These are phyloP conservation scores for Orbilia quercus DNA, from an alignment of 2,329 filamentous ascomycete genomes.

Conservation along the genomic window DNA sequence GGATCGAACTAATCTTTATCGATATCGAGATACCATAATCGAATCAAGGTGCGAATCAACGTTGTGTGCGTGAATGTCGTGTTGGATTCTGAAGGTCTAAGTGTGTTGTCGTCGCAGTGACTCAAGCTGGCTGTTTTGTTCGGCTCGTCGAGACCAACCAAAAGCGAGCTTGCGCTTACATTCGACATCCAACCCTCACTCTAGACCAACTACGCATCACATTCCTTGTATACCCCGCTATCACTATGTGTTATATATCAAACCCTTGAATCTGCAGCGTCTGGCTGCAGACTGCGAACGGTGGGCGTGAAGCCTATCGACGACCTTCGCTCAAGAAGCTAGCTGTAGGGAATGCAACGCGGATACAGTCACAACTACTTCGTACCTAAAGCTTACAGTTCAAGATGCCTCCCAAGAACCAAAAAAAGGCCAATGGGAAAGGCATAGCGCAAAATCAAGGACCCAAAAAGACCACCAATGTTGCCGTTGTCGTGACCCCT, in stretches of 20 bases:
- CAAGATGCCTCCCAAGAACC: slow-evolving; percentile 57
- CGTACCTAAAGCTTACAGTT: no score
- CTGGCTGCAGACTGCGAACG: slow-evolving; percentile 52
- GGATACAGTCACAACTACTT: background rate
- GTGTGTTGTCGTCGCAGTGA: slow-evolving; percentile 5
- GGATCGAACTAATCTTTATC: no score
- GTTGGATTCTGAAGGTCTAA: slow-evolving; percentile 1
- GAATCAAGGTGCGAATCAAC: no score
- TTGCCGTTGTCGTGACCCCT: slow-evolving; percentile 61
- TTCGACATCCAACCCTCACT: background rate
- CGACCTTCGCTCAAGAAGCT: slow-evolving; percentile 35
- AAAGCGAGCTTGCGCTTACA: background rate
- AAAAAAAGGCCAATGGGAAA: slow-evolving; percentile 58
- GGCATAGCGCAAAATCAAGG: slow-evolving; percentile 31
- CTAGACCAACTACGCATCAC: background rate
- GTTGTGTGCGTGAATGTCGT: no score
- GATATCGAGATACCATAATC: no score
- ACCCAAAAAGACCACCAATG: slow-evolving; percentile 62
- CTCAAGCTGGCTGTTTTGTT: background rate
- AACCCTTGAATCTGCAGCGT: slow-evolving; percentile 50
- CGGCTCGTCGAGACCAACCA: background rate
- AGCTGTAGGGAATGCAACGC: slow-evolving; percentile 35
- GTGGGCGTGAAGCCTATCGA: slow-evolving; percentile 25
- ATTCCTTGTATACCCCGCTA: background rate
- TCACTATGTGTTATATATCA: slow-evolving; percentile 24